These are phyloP conservation scores for Alternaria sp. DNA, from an alignment of 2,329 filamentous ascomycete genomes.

Conservation along the genomic window DNA sequence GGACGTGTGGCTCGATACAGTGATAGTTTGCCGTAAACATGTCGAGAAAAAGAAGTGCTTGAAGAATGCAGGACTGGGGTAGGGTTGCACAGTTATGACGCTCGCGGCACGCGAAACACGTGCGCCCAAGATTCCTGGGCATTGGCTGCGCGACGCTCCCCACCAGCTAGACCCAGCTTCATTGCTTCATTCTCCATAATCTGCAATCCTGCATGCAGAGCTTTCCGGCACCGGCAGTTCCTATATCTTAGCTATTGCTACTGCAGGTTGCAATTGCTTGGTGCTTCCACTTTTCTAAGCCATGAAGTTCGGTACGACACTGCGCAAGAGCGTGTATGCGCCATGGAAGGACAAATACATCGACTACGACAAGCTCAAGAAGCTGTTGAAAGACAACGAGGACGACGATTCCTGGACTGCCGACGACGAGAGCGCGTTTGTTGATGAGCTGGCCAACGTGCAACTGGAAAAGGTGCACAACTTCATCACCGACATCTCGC, in stretches of 20 bases:
- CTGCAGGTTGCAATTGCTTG: background rate
- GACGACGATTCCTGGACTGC: slow-evolving; percentile 82
- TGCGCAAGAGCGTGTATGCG: slow-evolving; percentile 78
- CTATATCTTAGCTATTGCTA: background rate
- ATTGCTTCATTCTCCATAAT: background rate
- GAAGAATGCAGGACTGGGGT: background rate
- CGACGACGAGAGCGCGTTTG: slow-evolving; percentile 91
- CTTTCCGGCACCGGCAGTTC: slow-evolving; percentile 13
- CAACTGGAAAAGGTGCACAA: slow-evolving; percentile 93
- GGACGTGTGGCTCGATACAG: background rate
- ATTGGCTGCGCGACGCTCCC: slow-evolving; percentile 19
- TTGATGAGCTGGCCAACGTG: slow-evolving; percentile 91
- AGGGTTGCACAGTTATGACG: slow-evolving; percentile 15
- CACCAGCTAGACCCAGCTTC: slow-evolving; percentile 14
- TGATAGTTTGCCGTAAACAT: background rate
- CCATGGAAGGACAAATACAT: slow-evolving; percentile 96
- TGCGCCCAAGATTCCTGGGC: slow-evolving; percentile 15
- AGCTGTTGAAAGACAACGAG: slow-evolving; percentile 76
- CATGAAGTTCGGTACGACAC: slow-evolving; percentile 96
- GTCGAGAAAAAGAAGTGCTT: background rate
- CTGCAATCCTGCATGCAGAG: slow-evolving; percentile 14
- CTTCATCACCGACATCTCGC: slow-evolving; percentile 85
- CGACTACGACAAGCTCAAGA: slow-evolving; percentile 93
- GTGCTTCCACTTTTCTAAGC: slow-evolving; percentile 14
- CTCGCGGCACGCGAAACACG: slow-evolving; percentile 8